Evolutionary conservation across 768 basidiomycete species (phyloP).

Genomic region (Panellus pusillus): DNA sequence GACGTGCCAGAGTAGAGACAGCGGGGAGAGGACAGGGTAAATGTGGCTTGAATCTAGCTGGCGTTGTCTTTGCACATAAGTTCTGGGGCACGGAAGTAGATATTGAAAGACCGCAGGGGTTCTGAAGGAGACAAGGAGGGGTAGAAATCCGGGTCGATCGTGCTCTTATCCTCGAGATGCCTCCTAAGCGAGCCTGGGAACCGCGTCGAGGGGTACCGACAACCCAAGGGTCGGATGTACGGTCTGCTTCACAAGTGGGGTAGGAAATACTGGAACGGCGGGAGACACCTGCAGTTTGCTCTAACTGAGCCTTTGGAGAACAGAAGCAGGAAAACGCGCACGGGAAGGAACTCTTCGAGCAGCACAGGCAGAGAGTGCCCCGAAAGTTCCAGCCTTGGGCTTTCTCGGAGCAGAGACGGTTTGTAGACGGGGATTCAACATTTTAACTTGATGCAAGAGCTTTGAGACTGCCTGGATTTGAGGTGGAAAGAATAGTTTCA

Average conservation of each 20-base stretch:
- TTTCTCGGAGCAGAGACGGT: not conserved
- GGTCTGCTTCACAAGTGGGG: slow-evolving; percentile 1
- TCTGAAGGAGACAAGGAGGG: not conserved
- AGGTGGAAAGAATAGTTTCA: not conserved
- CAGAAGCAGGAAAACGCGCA: not conserved
- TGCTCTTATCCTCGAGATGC: not conserved
- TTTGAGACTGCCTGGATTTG: not conserved
- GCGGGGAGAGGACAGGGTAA: slow-evolving; percentile 3
- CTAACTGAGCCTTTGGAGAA: not conserved
- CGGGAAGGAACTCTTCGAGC: slow-evolving; percentile 13
- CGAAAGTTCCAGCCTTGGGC: slow-evolving; percentile 15
- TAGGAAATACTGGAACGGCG: slow-evolving; percentile 2
- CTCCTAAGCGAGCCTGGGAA: slow-evolving; percentile 7
- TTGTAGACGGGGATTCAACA: not conserved
- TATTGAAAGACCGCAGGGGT: not conserved
- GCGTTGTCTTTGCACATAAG: not conserved
- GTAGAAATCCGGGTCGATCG: slow-evolving; percentile 5
- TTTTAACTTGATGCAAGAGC: not conserved
- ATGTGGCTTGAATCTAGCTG: not conserved
- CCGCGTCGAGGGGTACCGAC: slow-evolving; percentile 1
- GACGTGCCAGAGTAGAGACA: slow-evolving; percentile 15
- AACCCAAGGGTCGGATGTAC: slow-evolving; percentile 1
- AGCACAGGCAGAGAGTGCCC: slow-evolving; percentile 12
- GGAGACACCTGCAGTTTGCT: slow-evolving; percentile 5
- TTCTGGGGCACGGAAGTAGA: not conserved